Evolutionary conservation across 2,329 filamentous ascomycete genomes (phyloP).

Genomic region (Arachnopeziza araneosa): DNA sequence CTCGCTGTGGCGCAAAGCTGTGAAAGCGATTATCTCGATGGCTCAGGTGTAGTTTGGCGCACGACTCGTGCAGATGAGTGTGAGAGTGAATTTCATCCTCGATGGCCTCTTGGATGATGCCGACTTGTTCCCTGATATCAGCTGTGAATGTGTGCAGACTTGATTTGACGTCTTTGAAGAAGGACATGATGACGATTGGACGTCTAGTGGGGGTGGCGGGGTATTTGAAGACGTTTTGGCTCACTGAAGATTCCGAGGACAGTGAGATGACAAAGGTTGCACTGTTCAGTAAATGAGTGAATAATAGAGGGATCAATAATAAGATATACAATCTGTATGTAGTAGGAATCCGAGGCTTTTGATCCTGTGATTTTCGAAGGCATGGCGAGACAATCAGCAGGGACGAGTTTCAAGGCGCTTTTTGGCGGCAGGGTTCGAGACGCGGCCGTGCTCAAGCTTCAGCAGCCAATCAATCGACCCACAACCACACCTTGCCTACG

Average conservation of each 20-base stretch:
- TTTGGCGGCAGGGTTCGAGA: background rate
- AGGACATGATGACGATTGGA: constrained; percentile 14
- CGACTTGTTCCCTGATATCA: constrained; percentile 15
- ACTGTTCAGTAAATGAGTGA: background rate
- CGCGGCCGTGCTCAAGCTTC: background rate
- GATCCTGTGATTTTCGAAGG: background rate
- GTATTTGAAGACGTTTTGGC: background rate
- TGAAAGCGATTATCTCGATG: constrained; percentile 49
- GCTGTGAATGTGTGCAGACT: constrained; percentile 15
- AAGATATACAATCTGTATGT: background rate
- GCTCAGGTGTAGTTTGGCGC: constrained; percentile 36
- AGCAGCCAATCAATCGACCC: background rate
- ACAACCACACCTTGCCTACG: background rate
- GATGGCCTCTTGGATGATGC: constrained; percentile 23
- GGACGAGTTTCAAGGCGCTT: background rate
- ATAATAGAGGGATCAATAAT: background rate
- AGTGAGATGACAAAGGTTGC: background rate
- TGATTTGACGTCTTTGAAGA: constrained; percentile 15
- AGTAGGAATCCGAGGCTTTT: background rate
- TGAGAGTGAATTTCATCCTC: constrained; percentile 40
- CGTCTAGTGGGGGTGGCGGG: background rate
- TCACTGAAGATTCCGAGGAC: background rate
- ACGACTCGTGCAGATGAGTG: constrained; percentile 37
- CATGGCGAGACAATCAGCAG: background rate
- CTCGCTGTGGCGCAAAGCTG: constrained; percentile 68